Evolutionary conservation across 2,329 filamentous ascomycete genomes (phyloP).

Genomic region (Arachnomyces sp.): DNA sequence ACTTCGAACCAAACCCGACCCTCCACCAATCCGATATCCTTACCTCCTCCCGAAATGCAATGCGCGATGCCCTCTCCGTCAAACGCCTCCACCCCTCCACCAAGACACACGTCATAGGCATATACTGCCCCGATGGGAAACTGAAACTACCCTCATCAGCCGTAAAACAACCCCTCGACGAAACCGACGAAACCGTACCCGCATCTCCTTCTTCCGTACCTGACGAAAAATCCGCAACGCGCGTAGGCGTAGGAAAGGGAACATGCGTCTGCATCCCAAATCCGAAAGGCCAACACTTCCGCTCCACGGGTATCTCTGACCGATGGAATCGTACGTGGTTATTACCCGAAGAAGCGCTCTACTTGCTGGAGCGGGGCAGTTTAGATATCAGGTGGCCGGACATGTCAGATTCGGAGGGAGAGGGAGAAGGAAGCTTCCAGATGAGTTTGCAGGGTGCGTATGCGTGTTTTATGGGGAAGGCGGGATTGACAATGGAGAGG

Average conservation of each 20-base stretch:
- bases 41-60: slow-evolving; percentile 72
- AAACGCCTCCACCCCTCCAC: slow-evolving; percentile 62
- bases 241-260: slow-evolving; percentile 23
- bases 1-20: slow-evolving; percentile 91
- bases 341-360: slow-evolving; percentile 84
- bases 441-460: slow-evolving; percentile 90
- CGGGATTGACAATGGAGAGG: slow-evolving; percentile 60
- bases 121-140: slow-evolving; percentile 62
- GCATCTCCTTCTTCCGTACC: no score
- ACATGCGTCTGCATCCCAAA: slow-evolving; percentile 59
- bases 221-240: slow-evolving; percentile 10
- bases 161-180: slow-evolving; percentile 4
- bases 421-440: slow-evolving; percentile 58
- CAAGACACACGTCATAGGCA: slow-evolving; percentile 59
- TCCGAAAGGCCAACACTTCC: slow-evolving; percentile 63
- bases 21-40: slow-evolving; percentile 70
- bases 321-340: slow-evolving; percentile 67
- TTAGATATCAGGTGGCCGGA: slow-evolving; percentile 80
- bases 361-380: slow-evolving; percentile 77
- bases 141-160: slow-evolving; percentile 6
- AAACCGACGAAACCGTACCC: slow-evolving; percentile 7
- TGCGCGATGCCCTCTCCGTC: slow-evolving; percentile 78
- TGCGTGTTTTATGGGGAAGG: slow-evolving; percentile 68
- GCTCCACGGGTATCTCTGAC: slow-evolving; percentile 66
- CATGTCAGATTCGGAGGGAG: slow-evolving; percentile 19